These are phyloP conservation scores for Exophiala lecanii-corni DNA, from an alignment of 2,329 filamentous ascomycete genomes.

Conservation along the genomic window DNA sequence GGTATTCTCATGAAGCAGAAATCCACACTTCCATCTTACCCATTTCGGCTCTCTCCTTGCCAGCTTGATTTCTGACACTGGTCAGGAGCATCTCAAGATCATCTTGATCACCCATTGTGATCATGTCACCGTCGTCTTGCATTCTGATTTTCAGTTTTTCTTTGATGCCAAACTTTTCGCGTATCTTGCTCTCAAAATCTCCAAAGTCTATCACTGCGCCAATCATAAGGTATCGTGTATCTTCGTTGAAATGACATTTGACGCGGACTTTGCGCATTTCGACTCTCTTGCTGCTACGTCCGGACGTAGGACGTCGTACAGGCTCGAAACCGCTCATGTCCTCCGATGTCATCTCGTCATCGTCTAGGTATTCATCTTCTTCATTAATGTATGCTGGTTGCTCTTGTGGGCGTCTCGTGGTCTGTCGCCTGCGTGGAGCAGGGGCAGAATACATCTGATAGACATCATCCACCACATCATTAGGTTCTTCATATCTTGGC, in stretches of 20 bases:
- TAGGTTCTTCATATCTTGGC: conserved; percentile 33
- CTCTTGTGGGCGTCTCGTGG: conserved; percentile 23
- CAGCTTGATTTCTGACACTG: conserved; percentile 62
- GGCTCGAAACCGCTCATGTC: conserved; percentile 23
- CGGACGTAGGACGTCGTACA: conserved; percentile 13
- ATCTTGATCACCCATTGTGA: conserved; percentile 94
- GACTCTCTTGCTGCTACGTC: conserved; percentile 37
- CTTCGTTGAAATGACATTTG: conserved; percentile 80
- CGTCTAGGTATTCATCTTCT: conserved; percentile 60
- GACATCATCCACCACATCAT: conserved; percentile 41
- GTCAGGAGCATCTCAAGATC: conserved; percentile 85
- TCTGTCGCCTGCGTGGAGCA: conserved; percentile 18
- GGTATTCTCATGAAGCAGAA: too few species aligned
- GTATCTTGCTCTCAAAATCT: conserved; percentile 73
- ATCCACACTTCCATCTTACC: conserved; percentile 88
- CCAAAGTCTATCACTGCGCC: conserved; percentile 58
- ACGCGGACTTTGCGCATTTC: conserved; percentile 76
- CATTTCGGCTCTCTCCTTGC: conserved; percentile 71
- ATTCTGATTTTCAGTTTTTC: conserved; percentile 71
- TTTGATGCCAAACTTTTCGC: conserved; percentile 75
- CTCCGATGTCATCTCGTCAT: conserved; percentile 54
- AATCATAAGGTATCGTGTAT: conserved; percentile 91
- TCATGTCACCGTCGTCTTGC: conserved; percentile 85
- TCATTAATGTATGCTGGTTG: conserved; percentile 69
- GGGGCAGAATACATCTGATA: conserved; percentile 31